Conservation (phyloP, 768 basidiomycete genomes). For the Aureoboletus auriporus region DNA sequence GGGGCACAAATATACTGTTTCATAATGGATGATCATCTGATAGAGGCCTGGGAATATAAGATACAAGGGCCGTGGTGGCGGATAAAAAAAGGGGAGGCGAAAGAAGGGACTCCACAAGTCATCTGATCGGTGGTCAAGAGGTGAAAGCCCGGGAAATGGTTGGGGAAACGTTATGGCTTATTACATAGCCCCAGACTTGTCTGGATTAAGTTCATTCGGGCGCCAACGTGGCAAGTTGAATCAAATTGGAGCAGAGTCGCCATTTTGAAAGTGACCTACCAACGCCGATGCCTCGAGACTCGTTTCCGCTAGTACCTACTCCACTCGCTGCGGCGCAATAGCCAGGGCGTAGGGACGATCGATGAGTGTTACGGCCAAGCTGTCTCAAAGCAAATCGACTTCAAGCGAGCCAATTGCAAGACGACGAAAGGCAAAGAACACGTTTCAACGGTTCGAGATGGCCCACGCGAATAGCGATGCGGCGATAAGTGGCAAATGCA, state of each 20-base stretch:
- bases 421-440: slow-evolving; percentile 2
- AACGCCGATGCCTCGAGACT: slow-evolving; percentile 24
- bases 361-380: slow-evolving; percentile 9
- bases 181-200: slow-evolving; percentile 6
- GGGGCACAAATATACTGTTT: slow-evolving; percentile 4
- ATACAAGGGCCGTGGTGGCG: not conserved
- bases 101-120: not conserved
- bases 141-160: slow-evolving; percentile 2
- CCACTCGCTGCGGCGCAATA: slow-evolving; percentile 1
- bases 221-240: slow-evolving; percentile 10
- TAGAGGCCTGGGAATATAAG: slow-evolving; percentile 4
- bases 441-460: slow-evolving; percentile 3
- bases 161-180: no score
- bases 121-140: not conserved
- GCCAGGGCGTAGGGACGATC: slow-evolving; percentile 8
- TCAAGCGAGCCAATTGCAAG: not conserved
- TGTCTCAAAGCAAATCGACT: slow-evolving; percentile 1
- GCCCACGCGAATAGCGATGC: slow-evolving; percentile 9
- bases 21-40: slow-evolving; percentile 11
- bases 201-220: not conserved
- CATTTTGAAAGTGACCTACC: slow-evolving; percentile 9
- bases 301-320: slow-evolving; percentile 14
- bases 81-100: slow-evolving; percentile 1
- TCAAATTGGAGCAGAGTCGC: slow-evolving; percentile 9
- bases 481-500: slow-evolving; percentile 7